Conservation (phyloP, 106 monocot genomes). For the Gastrodia elata region DNA sequence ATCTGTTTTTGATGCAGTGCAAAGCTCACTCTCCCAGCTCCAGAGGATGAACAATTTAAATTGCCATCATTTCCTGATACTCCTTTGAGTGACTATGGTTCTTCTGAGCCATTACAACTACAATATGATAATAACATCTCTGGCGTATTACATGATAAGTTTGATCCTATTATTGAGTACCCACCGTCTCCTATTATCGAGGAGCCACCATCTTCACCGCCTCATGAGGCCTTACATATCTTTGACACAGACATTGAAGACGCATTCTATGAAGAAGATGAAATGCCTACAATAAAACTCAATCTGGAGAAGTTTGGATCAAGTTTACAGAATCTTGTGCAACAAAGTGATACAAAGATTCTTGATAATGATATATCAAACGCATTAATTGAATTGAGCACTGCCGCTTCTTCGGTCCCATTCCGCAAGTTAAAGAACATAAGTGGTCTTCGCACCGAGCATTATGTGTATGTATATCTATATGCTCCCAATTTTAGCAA, state of each 20-base stretch:
- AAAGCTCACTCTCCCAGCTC: slow-evolving; percentile 15
- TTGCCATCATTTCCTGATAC: slow-evolving; percentile 1
- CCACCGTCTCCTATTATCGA: slow-evolving; percentile 6
- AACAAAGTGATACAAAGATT: slow-evolving; percentile 6
- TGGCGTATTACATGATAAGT: not conserved
- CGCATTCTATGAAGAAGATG: slow-evolving; percentile 15
- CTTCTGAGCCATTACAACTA: not conserved
- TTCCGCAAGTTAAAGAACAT: slow-evolving; percentile 15
- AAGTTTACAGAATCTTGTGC: slow-evolving; percentile 10
- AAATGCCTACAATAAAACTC: slow-evolving; percentile 17
- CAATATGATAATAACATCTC: not conserved
- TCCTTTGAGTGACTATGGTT: not conserved
- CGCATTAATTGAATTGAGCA: slow-evolving; percentile 11
- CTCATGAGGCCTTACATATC: not conserved
- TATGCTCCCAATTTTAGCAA: not conserved
- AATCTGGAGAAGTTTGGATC: not conserved
- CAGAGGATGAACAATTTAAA: slow-evolving; percentile 6
- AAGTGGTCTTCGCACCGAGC: slow-evolving; percentile 14
- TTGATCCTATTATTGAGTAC: slow-evolving; percentile 10
- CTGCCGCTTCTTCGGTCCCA: slow-evolving; percentile 12
- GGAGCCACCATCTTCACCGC: not conserved
- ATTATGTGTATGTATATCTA: slow-evolving; percentile 11
- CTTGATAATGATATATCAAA: slow-evolving; percentile 13
- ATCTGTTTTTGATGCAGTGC: slow-evolving; percentile 10
- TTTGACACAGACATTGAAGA: slow-evolving; percentile 12